Evolutionary conservation across 2,329 filamentous ascomycete species (phyloP), one percentile per base, ranked within the genome.

Genomic region (Plectosphaerella sp.): DNA sequence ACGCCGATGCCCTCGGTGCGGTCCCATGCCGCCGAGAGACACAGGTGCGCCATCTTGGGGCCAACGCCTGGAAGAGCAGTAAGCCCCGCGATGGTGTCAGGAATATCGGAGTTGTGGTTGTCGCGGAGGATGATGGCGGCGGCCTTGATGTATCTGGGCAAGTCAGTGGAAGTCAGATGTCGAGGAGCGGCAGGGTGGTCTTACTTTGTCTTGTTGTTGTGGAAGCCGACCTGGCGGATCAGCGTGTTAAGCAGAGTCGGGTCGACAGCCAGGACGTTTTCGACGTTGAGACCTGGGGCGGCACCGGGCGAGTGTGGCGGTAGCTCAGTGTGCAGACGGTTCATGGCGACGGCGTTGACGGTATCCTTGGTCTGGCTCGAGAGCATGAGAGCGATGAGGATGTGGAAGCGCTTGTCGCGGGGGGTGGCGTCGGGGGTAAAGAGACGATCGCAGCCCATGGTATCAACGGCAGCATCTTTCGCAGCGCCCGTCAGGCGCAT

Each of bases 351-450:
- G 0, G 91, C 88, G 22, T 89, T 96, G 52, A 93, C 89, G 1
- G 91, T 94, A 69, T 97, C 92, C 67, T 96, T 96, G 10, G 92
- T 97, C 73, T 97, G 92, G 48, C 87, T 91, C 36, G 88, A 93
- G 35, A 97, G 79, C 92, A 97, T 96, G 56, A 97, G 76, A 14
- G 91, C 83, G 39, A 96, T 78, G 28, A 97, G 80, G 3, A 90
- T 96, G 63, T 97, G 92, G 61, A 95, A 92, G 7, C 92, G 82
- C 65, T 84, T 84, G 63, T 82, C 80, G 53, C 71, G 74, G 24
- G 74, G 65, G 52, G 71, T 76, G 11, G 79, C 76, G 2, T 61
- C 68, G 15, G 71, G 66, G 47, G 78, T 72, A 3, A 88, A 89
- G 10, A 94, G 77, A 8, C 82, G 81, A 69, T 91, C 91, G 70